These are phyloP conservation scores for Suhomyces canberraensis DNA, from an alignment of 805 yeast genomes.

Conservation along the genomic window DNA sequence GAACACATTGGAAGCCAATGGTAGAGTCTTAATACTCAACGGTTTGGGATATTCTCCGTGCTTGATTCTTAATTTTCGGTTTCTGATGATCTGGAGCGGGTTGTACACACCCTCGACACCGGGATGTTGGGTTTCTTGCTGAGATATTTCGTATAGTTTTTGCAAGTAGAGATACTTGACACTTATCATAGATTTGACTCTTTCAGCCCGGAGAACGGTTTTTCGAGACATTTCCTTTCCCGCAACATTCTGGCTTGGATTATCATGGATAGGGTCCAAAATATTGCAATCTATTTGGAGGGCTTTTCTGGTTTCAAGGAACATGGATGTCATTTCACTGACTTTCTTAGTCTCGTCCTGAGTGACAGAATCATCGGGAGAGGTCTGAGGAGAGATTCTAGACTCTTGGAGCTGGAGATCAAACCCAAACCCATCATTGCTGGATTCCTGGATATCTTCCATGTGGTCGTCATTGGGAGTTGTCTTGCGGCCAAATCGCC, in stretches of 20 bases:
- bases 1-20: slow-evolving; percentile 65
- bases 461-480: neutral
- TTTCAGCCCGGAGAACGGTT: slow-evolving; percentile 46
- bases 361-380: slow-evolving; percentile 1
- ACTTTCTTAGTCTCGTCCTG: slow-evolving; percentile 22
- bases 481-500: neutral
- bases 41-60: slow-evolving; percentile 47
- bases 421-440: slow-evolving; percentile 1
- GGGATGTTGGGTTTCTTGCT: slow-evolving; percentile 28
- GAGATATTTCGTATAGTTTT: slow-evolving; percentile 26
- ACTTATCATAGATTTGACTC: slow-evolving; percentile 46
- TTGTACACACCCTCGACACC: slow-evolving; percentile 70
- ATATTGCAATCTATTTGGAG: slow-evolving; percentile 43
- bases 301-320: slow-evolving; percentile 41
- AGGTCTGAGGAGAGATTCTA: neutral
- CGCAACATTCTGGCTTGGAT: slow-evolving; percentile 3
- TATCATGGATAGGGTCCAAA: slow-evolving; percentile 24
- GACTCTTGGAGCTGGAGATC: neutral
- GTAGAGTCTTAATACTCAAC: slow-evolving; percentile 46
- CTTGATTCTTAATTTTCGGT: slow-evolving; percentile 56
- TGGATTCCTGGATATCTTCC: slow-evolving; percentile 1
- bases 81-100: slow-evolving; percentile 79
- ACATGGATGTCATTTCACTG: slow-evolving; percentile 36
- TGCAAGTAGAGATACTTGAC: slow-evolving; percentile 49
- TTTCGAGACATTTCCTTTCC: slow-evolving; percentile 26